These are phyloP conservation scores for Geranium rotundifolium DNA, from an alignment of 345 rosid genomes.

Conservation along the genomic window DNA sequence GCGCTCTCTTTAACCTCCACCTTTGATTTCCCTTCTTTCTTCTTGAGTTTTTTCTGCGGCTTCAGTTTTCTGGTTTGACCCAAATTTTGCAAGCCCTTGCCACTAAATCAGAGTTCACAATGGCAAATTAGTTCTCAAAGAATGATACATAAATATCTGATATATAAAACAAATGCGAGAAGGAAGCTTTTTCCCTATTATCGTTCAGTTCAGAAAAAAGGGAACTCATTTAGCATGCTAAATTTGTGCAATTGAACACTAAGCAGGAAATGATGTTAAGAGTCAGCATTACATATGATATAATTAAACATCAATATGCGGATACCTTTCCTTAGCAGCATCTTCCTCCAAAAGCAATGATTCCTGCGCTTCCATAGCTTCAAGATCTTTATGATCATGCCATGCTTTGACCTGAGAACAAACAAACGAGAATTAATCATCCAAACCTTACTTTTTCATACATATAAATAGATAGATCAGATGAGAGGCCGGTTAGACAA, in stretches of 20 bases:
- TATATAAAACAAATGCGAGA: not conserved
- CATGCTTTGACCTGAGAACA: conserved; percentile 63
- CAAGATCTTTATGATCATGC: conserved; percentile 94
- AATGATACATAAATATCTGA: not conserved
- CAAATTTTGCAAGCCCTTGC: conserved; percentile 33
- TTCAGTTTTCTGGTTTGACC: conserved; percentile 72
- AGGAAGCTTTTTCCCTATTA: not conserved
- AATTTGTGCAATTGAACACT: not conserved
- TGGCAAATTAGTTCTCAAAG: not conserved
- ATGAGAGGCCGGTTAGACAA: too few species aligned
- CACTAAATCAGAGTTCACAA: conserved; percentile 5
- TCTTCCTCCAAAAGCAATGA: conserved; percentile 95
- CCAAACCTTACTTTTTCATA: not conserved
- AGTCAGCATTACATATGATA: too few species aligned
- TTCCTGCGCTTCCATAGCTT: conserved; percentile 89
- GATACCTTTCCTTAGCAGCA: conserved; percentile 80
- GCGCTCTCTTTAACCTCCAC: conserved; percentile 39
- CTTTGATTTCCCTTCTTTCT: conserved; percentile 73
- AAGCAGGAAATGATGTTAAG: not conserved
- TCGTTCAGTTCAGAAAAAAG: not conserved
- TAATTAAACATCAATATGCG: not conserved
- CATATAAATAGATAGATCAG: not conserved
- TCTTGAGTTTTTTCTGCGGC: conserved; percentile 74
- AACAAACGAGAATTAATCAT: conserved; percentile 2
- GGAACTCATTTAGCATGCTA: not conserved